Evolutionary conservation across 345 rosid genomes (phyloP).

Genomic region (Eucalyptus erythrocorys): DNA sequence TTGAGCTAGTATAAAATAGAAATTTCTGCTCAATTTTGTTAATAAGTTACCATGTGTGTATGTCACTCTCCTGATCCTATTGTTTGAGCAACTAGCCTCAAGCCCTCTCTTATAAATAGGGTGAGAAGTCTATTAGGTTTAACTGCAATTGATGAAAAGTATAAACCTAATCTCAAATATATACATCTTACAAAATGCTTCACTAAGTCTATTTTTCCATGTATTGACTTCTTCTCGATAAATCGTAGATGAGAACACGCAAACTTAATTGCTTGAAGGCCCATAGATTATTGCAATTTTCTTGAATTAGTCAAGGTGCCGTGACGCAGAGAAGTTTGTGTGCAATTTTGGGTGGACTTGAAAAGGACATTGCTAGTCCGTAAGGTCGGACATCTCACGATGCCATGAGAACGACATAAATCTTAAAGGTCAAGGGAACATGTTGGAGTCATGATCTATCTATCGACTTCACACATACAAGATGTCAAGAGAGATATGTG

Average conservation of each 20-base stretch:
- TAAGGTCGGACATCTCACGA: background rate
- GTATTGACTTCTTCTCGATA: background rate
- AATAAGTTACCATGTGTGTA: too few relatives aligned
- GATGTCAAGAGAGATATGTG: background rate
- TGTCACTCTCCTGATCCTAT: too few relatives aligned
- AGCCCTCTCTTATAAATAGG: background rate
- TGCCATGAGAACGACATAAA: fast-evolving
- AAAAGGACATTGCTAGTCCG: background rate
- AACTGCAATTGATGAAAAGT: too few relatives aligned
- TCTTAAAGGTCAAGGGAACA: background rate
- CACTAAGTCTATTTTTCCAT: background rate
- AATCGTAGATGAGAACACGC: background rate
- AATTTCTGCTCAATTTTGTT: too few relatives aligned
- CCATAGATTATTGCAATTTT: background rate
- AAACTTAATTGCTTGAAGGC: background rate
- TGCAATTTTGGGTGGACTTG: background rate
- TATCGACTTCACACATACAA: background rate
- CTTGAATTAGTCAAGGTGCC: background rate
- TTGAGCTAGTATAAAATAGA: too few relatives aligned
- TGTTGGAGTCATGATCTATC: background rate
- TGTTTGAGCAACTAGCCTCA: too few relatives aligned
- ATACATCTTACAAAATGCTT: too few relatives aligned
- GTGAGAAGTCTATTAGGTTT: background rate
- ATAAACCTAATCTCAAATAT: background rate
- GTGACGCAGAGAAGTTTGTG: background rate